These are phyloP conservation scores for Dryas octopetala DNA, from an alignment of 306 rosid species.

Conservation along the genomic window DNA sequence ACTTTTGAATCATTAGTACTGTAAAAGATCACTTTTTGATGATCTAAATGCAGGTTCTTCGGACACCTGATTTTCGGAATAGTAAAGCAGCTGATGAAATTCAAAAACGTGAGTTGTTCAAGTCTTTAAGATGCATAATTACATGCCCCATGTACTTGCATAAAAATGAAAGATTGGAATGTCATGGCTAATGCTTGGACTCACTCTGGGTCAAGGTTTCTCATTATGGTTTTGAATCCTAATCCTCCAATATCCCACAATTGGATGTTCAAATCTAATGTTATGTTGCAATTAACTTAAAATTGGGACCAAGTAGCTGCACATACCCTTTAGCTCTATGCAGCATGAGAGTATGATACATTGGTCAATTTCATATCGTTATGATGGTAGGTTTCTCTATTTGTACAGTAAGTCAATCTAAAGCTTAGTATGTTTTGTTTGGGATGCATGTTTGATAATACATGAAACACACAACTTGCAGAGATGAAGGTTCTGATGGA, in stretches of 20 bases:
- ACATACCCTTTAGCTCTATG: neutral
- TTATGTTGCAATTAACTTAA: neutral
- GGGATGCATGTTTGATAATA: neutral
- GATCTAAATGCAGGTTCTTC: conserved; percentile 42
- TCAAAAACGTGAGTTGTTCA: conserved; percentile 50
- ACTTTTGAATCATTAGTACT: no score
- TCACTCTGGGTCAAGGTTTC: neutral
- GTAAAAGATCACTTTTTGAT: neutral
- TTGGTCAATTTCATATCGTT: neutral
- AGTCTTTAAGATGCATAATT: conserved; percentile 2
- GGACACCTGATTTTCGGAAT: conserved; percentile 56
- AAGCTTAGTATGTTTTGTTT: neutral
- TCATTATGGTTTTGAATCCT: no score
- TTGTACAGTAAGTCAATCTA: neutral
- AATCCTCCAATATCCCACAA: no score
- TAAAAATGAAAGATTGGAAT: neutral
- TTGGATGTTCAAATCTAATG: no score
- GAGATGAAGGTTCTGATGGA: conserved; percentile 55
- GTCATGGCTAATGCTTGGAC: neutral
- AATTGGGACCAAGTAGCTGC: neutral
- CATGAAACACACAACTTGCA: conserved; percentile 33
- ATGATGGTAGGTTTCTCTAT: neutral
- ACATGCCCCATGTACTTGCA: neutral
- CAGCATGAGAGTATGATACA: neutral
- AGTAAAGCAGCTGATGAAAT: conserved; percentile 66